A percentile compares a stretch with the other conserved stretches of the same genome.
phyloP scores from a whole-genome alignment of 2,329 filamentous ascomycete species.

The Epichloe scottii region DNA sequence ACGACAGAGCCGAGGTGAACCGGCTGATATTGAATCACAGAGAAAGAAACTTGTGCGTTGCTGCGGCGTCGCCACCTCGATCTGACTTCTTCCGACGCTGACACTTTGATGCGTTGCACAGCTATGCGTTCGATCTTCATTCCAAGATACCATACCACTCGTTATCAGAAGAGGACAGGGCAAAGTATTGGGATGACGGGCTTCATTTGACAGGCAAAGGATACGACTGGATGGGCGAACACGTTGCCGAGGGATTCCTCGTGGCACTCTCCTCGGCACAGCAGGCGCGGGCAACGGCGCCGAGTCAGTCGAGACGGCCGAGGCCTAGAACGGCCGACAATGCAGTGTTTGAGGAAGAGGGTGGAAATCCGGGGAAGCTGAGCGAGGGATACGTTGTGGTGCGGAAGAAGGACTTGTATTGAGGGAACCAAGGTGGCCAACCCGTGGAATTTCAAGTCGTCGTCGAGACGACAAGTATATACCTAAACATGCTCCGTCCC shows the following conservation, averaged over 20 bases:
- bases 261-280: neutral
- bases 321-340: slow-evolving; percentile 25
- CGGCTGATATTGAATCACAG: slow-evolving; percentile 35
- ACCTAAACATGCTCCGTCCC: neutral
- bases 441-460: neutral
- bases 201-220: slow-evolving; percentile 45
- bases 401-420: slow-evolving; percentile 38
- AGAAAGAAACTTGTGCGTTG: slow-evolving; percentile 38
- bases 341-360: slow-evolving; percentile 35
- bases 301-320: slow-evolving; percentile 5
- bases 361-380: slow-evolving; percentile 31
- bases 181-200: slow-evolving; percentile 47
- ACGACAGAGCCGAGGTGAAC: slow-evolving; percentile 36
- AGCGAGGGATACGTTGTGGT: slow-evolving; percentile 43
- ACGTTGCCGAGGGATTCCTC: slow-evolving; percentile 40
- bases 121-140: slow-evolving; percentile 44
- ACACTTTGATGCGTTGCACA: slow-evolving; percentile 13
- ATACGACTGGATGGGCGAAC: slow-evolving; percentile 49
- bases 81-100: too few species aligned
- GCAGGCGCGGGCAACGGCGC: neutral
- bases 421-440: slow-evolving; percentile 6
- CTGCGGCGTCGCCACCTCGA: too few species aligned
- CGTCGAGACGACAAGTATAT: neutral
- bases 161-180: slow-evolving; percentile 32
- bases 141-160: slow-evolving; percentile 39